These are phyloP conservation scores for Phaffia rhodozyma DNA, from an alignment of 1,284 basidiomycete species.

Conservation along the genomic window DNA sequence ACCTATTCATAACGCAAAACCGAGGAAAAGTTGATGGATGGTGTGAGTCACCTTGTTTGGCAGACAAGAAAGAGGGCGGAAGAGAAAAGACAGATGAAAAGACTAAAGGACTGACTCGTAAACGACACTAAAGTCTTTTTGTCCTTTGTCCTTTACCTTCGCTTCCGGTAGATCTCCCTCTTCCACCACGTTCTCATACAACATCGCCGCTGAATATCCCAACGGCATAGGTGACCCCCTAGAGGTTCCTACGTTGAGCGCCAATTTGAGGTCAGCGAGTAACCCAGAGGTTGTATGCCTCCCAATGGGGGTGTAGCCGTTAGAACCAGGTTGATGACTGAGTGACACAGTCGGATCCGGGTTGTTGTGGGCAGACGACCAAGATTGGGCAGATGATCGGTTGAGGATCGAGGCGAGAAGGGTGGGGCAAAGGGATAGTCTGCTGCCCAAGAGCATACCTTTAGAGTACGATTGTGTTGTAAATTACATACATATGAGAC, in stretches of 20 bases:
- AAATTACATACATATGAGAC: too few relatives aligned
- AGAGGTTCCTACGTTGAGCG: conserved; percentile 1
- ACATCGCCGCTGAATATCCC: conserved; percentile 7
- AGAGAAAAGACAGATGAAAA: too few relatives aligned
- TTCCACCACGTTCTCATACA: conserved; percentile 11
- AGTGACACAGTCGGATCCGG: neutral
- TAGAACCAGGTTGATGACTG: neutral
- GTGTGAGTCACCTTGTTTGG: too few relatives aligned
- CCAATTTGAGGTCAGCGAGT: conserved; percentile 1
- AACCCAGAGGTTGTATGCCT: neutral
- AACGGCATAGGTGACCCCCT: conserved; percentile 1
- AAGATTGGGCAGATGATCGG: conserved; percentile 8
- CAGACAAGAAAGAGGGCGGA: too few relatives aligned
- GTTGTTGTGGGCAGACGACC: conserved; percentile 6
- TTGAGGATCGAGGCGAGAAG: neutral
- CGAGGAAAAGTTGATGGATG: too few relatives aligned
- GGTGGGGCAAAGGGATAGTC: neutral
- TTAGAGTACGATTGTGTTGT: too few relatives aligned
- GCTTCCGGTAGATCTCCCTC: neutral
- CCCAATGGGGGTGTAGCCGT: neutral
- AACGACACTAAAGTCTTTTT: conserved; percentile 7
- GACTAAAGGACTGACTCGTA: neutral
- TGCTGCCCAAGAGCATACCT: conserved; percentile 2
- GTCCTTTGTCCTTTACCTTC: neutral
- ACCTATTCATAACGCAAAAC: too few relatives aligned